Evolutionary conservation across 345 rosid genomes (phyloP), one percentile per base, ranked within the genome.

Genomic region (Aquilaria sinensis): DNA sequence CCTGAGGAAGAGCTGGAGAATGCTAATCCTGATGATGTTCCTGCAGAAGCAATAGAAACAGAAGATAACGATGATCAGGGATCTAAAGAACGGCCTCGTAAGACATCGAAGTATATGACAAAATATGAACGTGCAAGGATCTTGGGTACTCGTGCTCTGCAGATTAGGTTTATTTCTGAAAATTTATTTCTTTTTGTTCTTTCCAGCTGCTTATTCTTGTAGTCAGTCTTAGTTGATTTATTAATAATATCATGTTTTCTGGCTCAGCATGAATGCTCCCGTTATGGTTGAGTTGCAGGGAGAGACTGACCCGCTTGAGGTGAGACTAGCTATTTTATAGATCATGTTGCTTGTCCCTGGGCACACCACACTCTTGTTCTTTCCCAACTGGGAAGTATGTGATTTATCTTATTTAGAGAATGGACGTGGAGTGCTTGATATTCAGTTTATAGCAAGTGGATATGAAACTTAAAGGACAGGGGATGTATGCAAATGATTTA

Each of bases 261-360:
- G 58, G 33, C 43, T 61, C 86, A 85, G 94, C 74, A 83, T 93
- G 96, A 90, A 90, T 83, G 96, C 96, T 51, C 97, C 97, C 13
- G 89, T 90, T 13, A 93, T 88, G 94, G 98, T 90, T 33, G 84
- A 86, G 83, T 73, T 93, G 70, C 94, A 93, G 75, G 92, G 95
- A 0, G 96, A 90, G 73, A 87, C 90, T 34, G 97, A 90, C 54
- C 94, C 96, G 3, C 90, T 90, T 9, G 96, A 87, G 96, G 90
- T 92, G 63, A 43, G 49, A 14, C 47, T 62, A 6, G 48, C 59
- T 15, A 45, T 8, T 37, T 37, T 16, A 16, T 16, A 16, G 23
- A 16, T 16, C 23, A 16, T 16, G 23, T 16, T 16, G 23, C 23
- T 16, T 16, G 23, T 16, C 23, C 23, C 23, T 16, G 23, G 23